Percentiles rank a stretch among this genome's conserved stretches.
These are phyloP conservation scores for Hypoxylon intermedium DNA, from an alignment of 495 filamentous ascomycete genomes.

Conservation along the genomic window DNA sequence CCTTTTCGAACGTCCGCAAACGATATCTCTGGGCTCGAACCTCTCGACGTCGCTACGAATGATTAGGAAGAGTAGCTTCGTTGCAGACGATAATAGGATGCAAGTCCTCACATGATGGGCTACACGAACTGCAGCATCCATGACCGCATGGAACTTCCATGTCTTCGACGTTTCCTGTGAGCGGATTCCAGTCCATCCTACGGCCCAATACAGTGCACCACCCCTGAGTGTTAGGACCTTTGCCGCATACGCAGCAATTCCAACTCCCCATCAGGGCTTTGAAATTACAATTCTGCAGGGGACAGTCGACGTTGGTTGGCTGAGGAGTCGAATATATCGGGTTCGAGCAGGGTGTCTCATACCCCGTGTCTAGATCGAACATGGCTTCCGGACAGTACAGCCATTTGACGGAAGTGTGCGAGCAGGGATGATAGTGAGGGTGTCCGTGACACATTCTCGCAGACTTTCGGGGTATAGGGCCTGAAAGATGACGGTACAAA, in stretches of 20 bases:
- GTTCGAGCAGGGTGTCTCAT: slow-evolving; percentile 51
- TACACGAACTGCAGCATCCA: slow-evolving; percentile 51
- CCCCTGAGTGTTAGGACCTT: slow-evolving; percentile 48
- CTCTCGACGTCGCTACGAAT: slow-evolving; percentile 32
- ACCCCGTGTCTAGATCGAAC: slow-evolving; percentile 51
- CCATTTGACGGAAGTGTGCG: slow-evolving; percentile 53
- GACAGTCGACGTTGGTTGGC: slow-evolving; percentile 46
- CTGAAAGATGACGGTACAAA: slow-evolving; percentile 1
- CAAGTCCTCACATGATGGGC: slow-evolving; percentile 41
- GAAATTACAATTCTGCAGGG: slow-evolving; percentile 52
- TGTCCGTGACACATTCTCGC: slow-evolving; percentile 54
- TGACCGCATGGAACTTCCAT: slow-evolving; percentile 51
- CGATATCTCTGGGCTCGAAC: slow-evolving; percentile 39
- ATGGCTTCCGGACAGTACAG: slow-evolving; percentile 52
- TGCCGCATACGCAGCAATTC: slow-evolving; percentile 52
- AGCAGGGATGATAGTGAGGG: slow-evolving; percentile 51
- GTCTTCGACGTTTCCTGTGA: slow-evolving; percentile 44
- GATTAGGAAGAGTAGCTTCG: slow-evolving; percentile 13
- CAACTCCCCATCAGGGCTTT: slow-evolving; percentile 48
- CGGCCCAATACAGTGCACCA: slow-evolving; percentile 46
- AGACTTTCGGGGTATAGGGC: slow-evolving; percentile 1
- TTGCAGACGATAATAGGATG: neutral
- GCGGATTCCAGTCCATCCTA: slow-evolving; percentile 46
- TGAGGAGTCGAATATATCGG: slow-evolving; percentile 49
- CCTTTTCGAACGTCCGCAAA: slow-evolving; percentile 42